Percentiles rank a stretch among this genome's conserved stretches.
Conservation (phyloP, 1,139 yeast genomes). For the Lodderomyces theae region DNA sequence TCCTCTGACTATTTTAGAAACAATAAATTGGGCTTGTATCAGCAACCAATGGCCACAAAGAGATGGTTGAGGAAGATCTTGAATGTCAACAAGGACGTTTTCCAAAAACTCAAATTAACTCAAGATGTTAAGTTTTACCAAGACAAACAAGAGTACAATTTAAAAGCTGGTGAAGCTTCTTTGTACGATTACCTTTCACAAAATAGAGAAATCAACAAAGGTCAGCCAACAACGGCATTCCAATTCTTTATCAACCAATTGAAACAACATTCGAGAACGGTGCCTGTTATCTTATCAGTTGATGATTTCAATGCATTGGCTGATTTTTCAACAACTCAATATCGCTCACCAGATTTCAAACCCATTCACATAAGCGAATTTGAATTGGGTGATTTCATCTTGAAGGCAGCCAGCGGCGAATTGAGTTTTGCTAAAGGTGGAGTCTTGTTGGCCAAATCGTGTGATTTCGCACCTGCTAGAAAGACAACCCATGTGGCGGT, state of each 20-base stretch:
- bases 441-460: slow-evolving; percentile 60
- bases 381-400: slow-evolving; percentile 62
- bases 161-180: slow-evolving; percentile 42
- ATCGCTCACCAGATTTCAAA: slow-evolving; percentile 57
- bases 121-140: slow-evolving; percentile 37
- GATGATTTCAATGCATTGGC: slow-evolving; percentile 74
- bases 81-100: slow-evolving; percentile 52
- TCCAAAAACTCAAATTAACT: slow-evolving; percentile 50
- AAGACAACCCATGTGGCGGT: slow-evolving; percentile 62
- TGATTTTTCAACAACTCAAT: slow-evolving; percentile 54
- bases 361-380: slow-evolving; percentile 62
- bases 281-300: slow-evolving; percentile 67
- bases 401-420: slow-evolving; percentile 58
- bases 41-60: slow-evolving; percentile 79
- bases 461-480: slow-evolving; percentile 17
- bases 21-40: slow-evolving; percentile 47
- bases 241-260: slow-evolving; percentile 55
- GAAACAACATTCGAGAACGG: slow-evolving; percentile 37
- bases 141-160: slow-evolving; percentile 35
- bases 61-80: slow-evolving; percentile 57
- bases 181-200: slow-evolving; percentile 37
- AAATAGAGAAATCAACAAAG: slow-evolving; percentile 40
- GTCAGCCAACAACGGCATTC: slow-evolving; percentile 40
- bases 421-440: slow-evolving; percentile 57
- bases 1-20: slow-evolving; percentile 65